Conservation (phyloP, 148 eudicot species). For the Nepenthes gracilis region DNA sequence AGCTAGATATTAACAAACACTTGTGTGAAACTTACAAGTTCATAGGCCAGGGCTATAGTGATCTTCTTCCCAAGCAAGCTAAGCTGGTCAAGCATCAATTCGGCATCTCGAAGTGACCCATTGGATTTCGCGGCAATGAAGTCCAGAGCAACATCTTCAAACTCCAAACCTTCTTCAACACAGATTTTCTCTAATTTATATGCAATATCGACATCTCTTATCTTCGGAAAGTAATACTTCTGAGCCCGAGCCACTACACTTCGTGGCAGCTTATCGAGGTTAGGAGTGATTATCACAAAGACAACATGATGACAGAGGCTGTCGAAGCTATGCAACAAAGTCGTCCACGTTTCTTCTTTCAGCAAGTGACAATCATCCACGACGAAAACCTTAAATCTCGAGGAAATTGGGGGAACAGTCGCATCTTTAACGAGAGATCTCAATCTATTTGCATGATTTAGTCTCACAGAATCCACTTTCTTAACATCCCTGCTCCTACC, state of each 20-base stretch:
- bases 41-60: conserved; percentile 57
- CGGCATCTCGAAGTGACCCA: conserved; percentile 93
- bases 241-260: conserved; percentile 53
- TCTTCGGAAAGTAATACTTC: conserved; percentile 56
- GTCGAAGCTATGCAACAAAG: conserved; percentile 42
- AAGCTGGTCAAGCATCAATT: conserved; percentile 94
- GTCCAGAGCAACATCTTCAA: conserved; percentile 65
- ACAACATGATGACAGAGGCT: conserved; percentile 56
- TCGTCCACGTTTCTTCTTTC: conserved; percentile 60
- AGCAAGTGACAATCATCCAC: conserved; percentile 90
- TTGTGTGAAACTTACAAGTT: conserved; percentile 48
- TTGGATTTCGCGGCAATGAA: conserved; percentile 71
- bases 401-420: conserved; percentile 50
- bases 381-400: conserved; percentile 70
- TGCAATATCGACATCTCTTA: conserved; percentile 53
- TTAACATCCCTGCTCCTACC: conserved; percentile 79
- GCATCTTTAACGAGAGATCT: conserved; percentile 56
- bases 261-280: conserved; percentile 68
- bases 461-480: conserved; percentile 74
- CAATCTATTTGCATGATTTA: conserved; percentile 46
- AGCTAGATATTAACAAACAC: not conserved
- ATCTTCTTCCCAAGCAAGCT: conserved; percentile 77
- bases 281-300: conserved; percentile 78
- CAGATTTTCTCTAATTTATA: conserved; percentile 53
- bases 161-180: conserved; percentile 65